Evolutionary conservation across 768 basidiomycete species (phyloP).

Genomic region (Multifurca ochricompacta): DNA sequence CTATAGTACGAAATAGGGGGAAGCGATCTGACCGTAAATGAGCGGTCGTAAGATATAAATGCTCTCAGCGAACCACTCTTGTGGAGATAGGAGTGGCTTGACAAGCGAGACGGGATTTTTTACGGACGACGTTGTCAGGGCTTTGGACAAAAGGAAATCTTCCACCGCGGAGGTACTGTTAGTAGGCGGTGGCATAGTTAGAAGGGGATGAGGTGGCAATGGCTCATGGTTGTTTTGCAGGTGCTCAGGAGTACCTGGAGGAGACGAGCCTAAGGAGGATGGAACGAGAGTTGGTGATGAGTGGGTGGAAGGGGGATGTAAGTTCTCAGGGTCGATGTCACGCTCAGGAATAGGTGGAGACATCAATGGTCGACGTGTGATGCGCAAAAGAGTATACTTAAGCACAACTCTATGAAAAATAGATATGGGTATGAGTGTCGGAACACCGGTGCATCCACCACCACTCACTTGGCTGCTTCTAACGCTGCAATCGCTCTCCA

Average conservation of each 20-base stretch:
- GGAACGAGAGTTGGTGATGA: slow-evolving; percentile 56
- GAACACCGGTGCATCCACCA: not conserved
- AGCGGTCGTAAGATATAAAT: slow-evolving; percentile 69
- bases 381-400: slow-evolving; percentile 61
- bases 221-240: slow-evolving; percentile 70
- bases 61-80: slow-evolving; percentile 69
- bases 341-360: slow-evolving; percentile 79
- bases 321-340: slow-evolving; percentile 69
- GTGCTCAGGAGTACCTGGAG: slow-evolving; percentile 66
- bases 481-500: slow-evolving; percentile 75
- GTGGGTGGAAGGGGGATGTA: slow-evolving; percentile 38
- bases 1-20: not conserved
- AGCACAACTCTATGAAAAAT: slow-evolving; percentile 53
- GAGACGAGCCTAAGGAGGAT: slow-evolving; percentile 48
- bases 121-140: slow-evolving; percentile 63
- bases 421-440: slow-evolving; percentile 15
- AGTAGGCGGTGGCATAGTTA: slow-evolving; percentile 44
- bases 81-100: slow-evolving; percentile 48
- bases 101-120: slow-evolving; percentile 64
- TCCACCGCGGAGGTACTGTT: slow-evolving; percentile 55
- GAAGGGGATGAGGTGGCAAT: slow-evolving; percentile 55
- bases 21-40: slow-evolving; percentile 53
- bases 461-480: slow-evolving; percentile 78
- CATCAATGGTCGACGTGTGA: slow-evolving; percentile 71
- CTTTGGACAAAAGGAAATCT: slow-evolving; percentile 78